These are phyloP conservation scores for Boletus coccyginus DNA, from an alignment of 768 basidiomycete species.

Conservation along the genomic window DNA sequence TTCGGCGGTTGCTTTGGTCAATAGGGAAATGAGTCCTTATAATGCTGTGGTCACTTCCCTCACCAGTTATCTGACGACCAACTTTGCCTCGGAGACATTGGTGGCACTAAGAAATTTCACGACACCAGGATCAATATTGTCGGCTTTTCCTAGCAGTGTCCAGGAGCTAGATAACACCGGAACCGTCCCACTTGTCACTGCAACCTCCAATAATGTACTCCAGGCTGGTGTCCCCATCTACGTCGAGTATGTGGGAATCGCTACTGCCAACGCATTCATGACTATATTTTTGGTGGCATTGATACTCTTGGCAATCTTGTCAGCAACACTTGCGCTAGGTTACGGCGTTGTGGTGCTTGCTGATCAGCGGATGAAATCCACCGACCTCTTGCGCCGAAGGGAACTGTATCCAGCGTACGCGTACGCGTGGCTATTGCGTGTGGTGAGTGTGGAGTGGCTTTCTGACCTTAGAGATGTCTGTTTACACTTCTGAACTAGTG, in stretches of 20 bases:
- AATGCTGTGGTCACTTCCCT: constrained; percentile 36
- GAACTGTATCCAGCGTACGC: constrained; percentile 45
- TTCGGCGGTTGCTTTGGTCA: constrained; percentile 71
- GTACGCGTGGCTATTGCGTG: constrained; percentile 60
- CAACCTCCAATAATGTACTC: constrained; percentile 61
- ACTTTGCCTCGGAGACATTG: constrained; percentile 8
- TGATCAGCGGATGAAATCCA: constrained; percentile 19
- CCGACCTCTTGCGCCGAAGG: constrained; percentile 18
- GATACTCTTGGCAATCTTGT: constrained; percentile 60
- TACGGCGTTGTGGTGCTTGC: constrained; percentile 42
- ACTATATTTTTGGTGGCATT: constrained; percentile 78
- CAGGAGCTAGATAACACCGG: constrained; percentile 25
- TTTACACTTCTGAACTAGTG: constrained; percentile 37
- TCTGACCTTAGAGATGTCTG: not conserved
- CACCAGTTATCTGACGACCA: not conserved
- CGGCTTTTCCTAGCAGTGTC: constrained; percentile 13
- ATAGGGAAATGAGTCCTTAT: constrained; percentile 79
- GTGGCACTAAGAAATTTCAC: constrained; percentile 10
- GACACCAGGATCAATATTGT: constrained; percentile 1
- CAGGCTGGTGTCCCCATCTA: constrained; percentile 83
- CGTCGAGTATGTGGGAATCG: constrained; percentile 72
- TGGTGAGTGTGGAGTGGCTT: constrained; percentile 46
- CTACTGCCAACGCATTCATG: constrained; percentile 87
- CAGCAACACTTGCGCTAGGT: constrained; percentile 49
- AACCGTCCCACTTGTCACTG: constrained; percentile 64